Evolutionary conservation across 2,329 filamentous ascomycete species (phyloP), one percentile per base, ranked within the genome.

Genomic region (Dryadomyces quercivorus): DNA sequence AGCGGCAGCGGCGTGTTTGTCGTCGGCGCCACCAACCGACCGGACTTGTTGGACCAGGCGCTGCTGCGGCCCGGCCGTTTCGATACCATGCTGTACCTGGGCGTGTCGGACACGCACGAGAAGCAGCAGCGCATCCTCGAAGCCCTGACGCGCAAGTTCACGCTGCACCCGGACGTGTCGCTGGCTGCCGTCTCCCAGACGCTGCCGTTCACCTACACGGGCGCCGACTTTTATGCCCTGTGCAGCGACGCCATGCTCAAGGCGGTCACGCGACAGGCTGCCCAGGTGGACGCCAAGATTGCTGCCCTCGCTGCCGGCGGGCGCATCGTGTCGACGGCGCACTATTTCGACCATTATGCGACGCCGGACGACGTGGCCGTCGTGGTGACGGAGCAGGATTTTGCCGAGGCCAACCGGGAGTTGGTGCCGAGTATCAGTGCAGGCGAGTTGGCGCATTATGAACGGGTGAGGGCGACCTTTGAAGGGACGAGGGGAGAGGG

Each of bases 181-280:
- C 80, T 98, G 12, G 68, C 77, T 26, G 72, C 80, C 8, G 82
- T 98, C 49, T 86, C 92, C 4, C 77, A 86, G 52, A 76, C 76
- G 12, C 78, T 98, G 4, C 93, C 93, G 0, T 93, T 96, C 66
- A 97, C 92, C 2, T 98, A 96, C 71, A 98, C 93, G 0, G 93
- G 93, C 64, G 93, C 93, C 59, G 93, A 98, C 71, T 85, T 98
- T 65, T 98, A 98, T 69, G 93, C 93, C 1, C 78, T 98, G 20
- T 97, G 92, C 73, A 95, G 90, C 46, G 93, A 98, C 68, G 90
- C 93, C 52, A 98, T 98, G 93, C 85, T 98, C 61, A 97, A 98
- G 69, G 93, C 93, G 20, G 92, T 98, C 56, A 98, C 93, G 2
- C 83, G 93, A 5, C 88, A 94, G 65, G 90, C 93, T 2, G 79